phyloP scores from a whole-genome alignment of 192 early-diverging fungal species.

The Coemansia sp. region DNA sequence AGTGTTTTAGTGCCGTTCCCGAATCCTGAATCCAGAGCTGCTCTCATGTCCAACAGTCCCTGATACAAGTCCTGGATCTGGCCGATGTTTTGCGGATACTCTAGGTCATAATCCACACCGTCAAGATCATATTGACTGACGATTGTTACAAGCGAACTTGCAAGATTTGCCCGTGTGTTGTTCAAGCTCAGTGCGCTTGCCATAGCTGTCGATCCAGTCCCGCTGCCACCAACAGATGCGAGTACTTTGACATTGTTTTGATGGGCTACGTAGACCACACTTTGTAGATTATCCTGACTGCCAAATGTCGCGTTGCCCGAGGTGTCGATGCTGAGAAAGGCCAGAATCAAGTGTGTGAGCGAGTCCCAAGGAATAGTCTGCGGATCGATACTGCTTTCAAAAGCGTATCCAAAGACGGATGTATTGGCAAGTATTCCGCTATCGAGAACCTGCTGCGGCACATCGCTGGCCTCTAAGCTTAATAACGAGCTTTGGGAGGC shows the following conservation, averaged over 20 bases:
- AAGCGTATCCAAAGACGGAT: conserved; percentile 46
- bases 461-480: conserved; percentile 13
- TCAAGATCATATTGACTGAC: conserved; percentile 56
- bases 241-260: conserved; percentile 56
- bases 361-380: conserved; percentile 50
- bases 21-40: conserved; percentile 55
- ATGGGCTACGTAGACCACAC: conserved; percentile 35
- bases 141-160: conserved; percentile 34
- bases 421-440: conserved; percentile 37
- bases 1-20: conserved; percentile 55
- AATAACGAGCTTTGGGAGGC: background rate
- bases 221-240: conserved; percentile 68
- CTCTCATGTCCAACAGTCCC: conserved; percentile 59
- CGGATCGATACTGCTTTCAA: conserved; percentile 22
- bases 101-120: conserved; percentile 69
- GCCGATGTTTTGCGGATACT: conserved; percentile 56
- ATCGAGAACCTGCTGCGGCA: conserved; percentile 20
- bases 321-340: conserved; percentile 52
- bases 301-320: conserved; percentile 19
- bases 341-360: conserved; percentile 62
- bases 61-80: conserved; percentile 61
- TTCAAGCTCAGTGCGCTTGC: conserved; percentile 52
- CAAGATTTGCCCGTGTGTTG: conserved; percentile 33
- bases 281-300: conserved; percentile 10
- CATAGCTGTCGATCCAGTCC: conserved; percentile 63